A percentile compares a stretch with the other conserved stretches of the same genome.
phyloP scores from a whole-genome alignment of 1,284 basidiomycete species.

The Trametes pubescens region DNA sequence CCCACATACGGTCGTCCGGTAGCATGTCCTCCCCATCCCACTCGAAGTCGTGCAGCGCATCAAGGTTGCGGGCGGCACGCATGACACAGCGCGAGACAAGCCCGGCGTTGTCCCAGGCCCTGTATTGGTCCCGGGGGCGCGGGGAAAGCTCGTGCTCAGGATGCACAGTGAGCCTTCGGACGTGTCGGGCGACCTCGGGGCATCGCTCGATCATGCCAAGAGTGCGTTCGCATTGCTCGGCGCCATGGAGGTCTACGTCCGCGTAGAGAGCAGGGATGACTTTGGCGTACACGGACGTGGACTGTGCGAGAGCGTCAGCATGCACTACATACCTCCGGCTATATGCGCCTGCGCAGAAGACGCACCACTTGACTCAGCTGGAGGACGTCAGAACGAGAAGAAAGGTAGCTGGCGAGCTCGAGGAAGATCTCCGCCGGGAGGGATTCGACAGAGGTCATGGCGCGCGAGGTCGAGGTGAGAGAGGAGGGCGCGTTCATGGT shows the following conservation, averaged over 20 bases:
- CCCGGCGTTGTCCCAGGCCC: constrained; percentile 38
- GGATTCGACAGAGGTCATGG: constrained; percentile 21
- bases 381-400: constrained; percentile 59
- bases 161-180: constrained; percentile 61
- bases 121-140: constrained; percentile 22
- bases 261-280: constrained; percentile 67
- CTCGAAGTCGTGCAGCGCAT: constrained; percentile 67
- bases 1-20: constrained; percentile 77
- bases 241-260: constrained; percentile 58
- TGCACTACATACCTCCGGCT: not conserved
- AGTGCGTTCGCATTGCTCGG: constrained; percentile 66
- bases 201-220: constrained; percentile 64
- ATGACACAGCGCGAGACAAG: constrained; percentile 42
- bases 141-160: constrained; percentile 42
- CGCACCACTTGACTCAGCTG: constrained; percentile 66
- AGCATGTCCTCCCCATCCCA: constrained; percentile 76
- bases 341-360: constrained; percentile 12
- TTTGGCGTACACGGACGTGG: constrained; percentile 54
- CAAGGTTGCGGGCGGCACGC: constrained; percentile 56
- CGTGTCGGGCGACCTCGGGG: constrained; percentile 68
- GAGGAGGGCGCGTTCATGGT: constrained; percentile 7
- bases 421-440: constrained; percentile 70
- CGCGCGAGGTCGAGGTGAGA: not conserved
- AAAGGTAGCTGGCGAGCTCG: constrained; percentile 64
- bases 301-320: constrained; percentile 38